Conservation (phyloP, 805 yeast genomes). For the Wickerhamiella australiensis region DNA sequence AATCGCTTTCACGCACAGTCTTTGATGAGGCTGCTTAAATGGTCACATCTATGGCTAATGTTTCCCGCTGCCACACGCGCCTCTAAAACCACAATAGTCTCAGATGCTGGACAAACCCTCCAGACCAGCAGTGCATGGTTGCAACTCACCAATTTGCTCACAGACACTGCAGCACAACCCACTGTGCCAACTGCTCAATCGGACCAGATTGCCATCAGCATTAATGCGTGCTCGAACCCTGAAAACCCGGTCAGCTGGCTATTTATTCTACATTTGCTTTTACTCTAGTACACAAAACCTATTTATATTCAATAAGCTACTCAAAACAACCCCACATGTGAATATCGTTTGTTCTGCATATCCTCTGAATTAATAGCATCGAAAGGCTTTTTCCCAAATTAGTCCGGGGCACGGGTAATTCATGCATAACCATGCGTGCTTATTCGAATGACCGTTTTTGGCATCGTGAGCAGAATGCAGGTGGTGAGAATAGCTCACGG, state of each 20-base stretch:
- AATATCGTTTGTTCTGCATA: no score
- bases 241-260: not conserved
- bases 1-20: not conserved
- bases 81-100: not conserved
- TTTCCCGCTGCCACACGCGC: not conserved
- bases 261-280: not conserved
- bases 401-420: no score
- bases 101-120: not conserved
- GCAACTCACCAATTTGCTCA: not conserved
- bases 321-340: no score
- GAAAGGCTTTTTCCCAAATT: no score
- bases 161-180: not conserved
- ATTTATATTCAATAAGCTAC: no score
- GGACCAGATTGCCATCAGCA: not conserved
- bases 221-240: not conserved
- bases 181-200: not conserved
- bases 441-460: no score
- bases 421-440: no score
- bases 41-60: not conserved
- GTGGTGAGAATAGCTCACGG: no score
- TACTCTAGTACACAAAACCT: not conserved
- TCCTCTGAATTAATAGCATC: no score
- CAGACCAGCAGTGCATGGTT: not conserved
- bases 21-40: not conserved
- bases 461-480: no score